Conservation (phyloP, 78 protist species). For the Isochrysis galbana region DNA sequence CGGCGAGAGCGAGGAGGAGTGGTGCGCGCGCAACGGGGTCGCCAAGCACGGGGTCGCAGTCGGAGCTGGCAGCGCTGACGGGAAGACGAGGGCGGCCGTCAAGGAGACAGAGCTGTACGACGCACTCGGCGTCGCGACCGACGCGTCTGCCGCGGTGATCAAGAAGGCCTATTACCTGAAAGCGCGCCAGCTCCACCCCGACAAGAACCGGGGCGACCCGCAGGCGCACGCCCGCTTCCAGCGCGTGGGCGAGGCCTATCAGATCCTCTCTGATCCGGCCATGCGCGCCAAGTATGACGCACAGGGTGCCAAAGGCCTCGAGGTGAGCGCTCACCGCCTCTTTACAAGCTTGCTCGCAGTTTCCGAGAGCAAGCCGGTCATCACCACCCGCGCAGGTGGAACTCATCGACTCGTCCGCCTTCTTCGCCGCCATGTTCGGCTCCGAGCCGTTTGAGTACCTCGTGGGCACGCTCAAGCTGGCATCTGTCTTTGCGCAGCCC, state of each 20-base stretch:
- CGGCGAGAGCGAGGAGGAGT: neutral
- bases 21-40: neutral
- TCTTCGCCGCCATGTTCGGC: slow-evolving; percentile 21
- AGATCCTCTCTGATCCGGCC: neutral
- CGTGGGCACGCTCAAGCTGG: slow-evolving; percentile 6
- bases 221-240: neutral
- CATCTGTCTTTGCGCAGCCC: neutral
- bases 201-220: slow-evolving; percentile 10
- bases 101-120: slow-evolving; percentile 30
- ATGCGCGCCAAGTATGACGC: slow-evolving; percentile 26
- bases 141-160: slow-evolving; percentile 13
- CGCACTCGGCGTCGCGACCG: slow-evolving; percentile 20
- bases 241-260: slow-evolving; percentile 15
- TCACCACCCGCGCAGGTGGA: no score
- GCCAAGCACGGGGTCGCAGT: neutral
- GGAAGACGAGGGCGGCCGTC: neutral
- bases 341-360: neutral
- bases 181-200: slow-evolving; percentile 36
- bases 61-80: neutral
- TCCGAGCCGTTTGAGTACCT: slow-evolving; percentile 7
- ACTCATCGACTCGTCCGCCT: neutral
- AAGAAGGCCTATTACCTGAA: neutral
- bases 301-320: neutral
- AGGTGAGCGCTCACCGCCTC: neutral
- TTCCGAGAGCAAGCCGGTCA: no score